Evolutionary conservation across 768 basidiomycete genomes (phyloP), one percentile per base, ranked within the genome.

Genomic region (Mycena galopus): DNA sequence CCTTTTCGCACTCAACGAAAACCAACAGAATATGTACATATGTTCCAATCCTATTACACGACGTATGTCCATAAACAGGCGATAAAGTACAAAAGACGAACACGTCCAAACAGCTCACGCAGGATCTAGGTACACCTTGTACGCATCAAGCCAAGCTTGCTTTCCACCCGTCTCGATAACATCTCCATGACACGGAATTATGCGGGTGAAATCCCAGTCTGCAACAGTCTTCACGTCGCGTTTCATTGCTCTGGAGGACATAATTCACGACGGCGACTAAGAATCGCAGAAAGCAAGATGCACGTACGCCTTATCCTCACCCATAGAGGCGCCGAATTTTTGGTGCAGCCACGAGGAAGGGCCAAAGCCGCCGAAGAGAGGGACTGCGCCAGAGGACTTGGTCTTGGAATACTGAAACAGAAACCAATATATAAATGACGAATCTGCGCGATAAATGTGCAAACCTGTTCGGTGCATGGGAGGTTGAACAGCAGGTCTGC

Each of bases 401-500:
- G 83, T 78, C 73, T 85, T 87, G 14, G 86, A 86, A 72, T 86
- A 87, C 85, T 87, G 33, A 21, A 63, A 59, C 11, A 30, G 56
- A 62, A 25, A 69, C 44, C 44, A 59, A 4, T 37, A 33, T 57
- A 21, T 19, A 55, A 11, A 12, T 27, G 16, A 62, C 44, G 23
- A 32, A 7, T 50, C 53, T 25, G 4, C 14, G 0, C 12, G 23
- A 17, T 9, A 27, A 47, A 27, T 72, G 9, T 1, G 68, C 77
- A 33, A 65, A 91, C 91, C 83, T 96, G 95, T 81, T 97, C 95
- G 3, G 81, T 91, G 9, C 90, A 84, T 0, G 95, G 95, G 12
- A 97, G 84, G 82, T 96, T 96, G 84, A 95, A 89, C 1, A 97
- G 79, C 56, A 98, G 82, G 80, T 98, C 96, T 0, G 94, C 96